Base-by-base conservation (phyloP, 2,329 filamentous ascomycete genomes). In the Verticillium tricorpus region DNA sequence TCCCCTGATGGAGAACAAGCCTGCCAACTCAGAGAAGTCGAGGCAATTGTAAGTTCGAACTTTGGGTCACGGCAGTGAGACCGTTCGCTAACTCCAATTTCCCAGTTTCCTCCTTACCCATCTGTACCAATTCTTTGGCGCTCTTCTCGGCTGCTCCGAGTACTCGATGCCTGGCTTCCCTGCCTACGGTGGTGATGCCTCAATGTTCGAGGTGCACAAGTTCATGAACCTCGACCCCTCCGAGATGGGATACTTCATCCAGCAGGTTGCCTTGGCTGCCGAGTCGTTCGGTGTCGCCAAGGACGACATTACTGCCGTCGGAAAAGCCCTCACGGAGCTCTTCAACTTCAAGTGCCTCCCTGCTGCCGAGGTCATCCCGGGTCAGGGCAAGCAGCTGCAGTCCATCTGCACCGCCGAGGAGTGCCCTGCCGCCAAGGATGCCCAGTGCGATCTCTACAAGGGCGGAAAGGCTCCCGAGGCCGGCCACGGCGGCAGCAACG, bases 51-150 rank as follows among this genome's bases (percentile, higher is more conserved):
- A 78, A 60, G 76, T 71, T 17, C 17, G 25, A 25, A n/a, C 17
- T 58, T 25, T 50, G 14, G 3, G 11, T 61, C 25, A 11, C 5
- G 32, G 3, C 8, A n/a, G 35, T 12, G 28, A 58, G 35, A 59
- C 39, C 56, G 34, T 60, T 6, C 60, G 62, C 58, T 58, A 31
- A 54, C 35, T 45, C 7, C 3, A 5, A 12, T 22, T 9, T 7
- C 28, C 3, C 62, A 84, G 82, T 71, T 77, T 77, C 64, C 82
- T 88, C 61, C 72, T 88, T 64, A 87, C 83, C 55, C 85, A 88
- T 68, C 75, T 88, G 40, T 88, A 88, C 74, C 72, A 83, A 66
- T 88, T 82, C 77, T 88, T 88, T 69, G 85, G 83, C 58, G 75
- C 75, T 28, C 77, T 88, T 25, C 78, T 87, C 50, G 82, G 81